Base-by-base conservation (phyloP, 2,329 filamentous ascomycete species). In the Sporothrix brasiliensis region DNA sequence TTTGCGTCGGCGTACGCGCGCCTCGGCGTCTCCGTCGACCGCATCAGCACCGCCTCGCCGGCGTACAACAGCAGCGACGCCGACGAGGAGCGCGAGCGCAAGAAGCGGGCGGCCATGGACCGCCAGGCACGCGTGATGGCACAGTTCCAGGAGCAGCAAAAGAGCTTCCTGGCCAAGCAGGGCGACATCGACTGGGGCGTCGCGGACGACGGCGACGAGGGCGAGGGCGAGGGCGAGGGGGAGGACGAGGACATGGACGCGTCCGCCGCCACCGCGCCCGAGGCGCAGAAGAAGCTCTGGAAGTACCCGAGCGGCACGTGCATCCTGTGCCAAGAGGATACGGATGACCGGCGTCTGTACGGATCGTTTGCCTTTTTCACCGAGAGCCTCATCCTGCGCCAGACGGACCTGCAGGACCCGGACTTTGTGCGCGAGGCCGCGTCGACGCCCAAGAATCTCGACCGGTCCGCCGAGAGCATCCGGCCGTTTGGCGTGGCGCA, bases 71-170 rank as follows among this genome's bases (percentile, higher is more conserved):
- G 87, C 72, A 82, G 84, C 6, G 88, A 85, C 50, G 72, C 61
- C 34, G 90, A 92, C 71, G 91, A 91, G 74, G 92, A 94, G 76
- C 87, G 88, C 19, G 92, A 94, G 79, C 83, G 88, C 72, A 97
- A 94, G 83, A 99, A 97, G 84, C 91, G 92, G 79, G 92, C 94
- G 68, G 95, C 95, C 0, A 81, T 94, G 53, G 94, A 93, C 75
- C 89, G 95, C 27, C 94, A 98, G 79, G 94, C 94, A 1, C 91
- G 89, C 76, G 93, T 99, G 44, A 97, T 99, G 94, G 95, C 94
- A 1, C 93, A 97, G 77, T 97, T 99, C 80, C 95, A 98, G 78
- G 91, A 97, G 77, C 94, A 99, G 77, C 96, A 98, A 78, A 94
- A 96, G 80, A 95, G 89, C 76, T 99, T 99, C 80, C 83, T 99